These are phyloP conservation scores for Xylona heveae DNA, from an alignment of 495 filamentous ascomycete species.

Conservation along the genomic window DNA sequence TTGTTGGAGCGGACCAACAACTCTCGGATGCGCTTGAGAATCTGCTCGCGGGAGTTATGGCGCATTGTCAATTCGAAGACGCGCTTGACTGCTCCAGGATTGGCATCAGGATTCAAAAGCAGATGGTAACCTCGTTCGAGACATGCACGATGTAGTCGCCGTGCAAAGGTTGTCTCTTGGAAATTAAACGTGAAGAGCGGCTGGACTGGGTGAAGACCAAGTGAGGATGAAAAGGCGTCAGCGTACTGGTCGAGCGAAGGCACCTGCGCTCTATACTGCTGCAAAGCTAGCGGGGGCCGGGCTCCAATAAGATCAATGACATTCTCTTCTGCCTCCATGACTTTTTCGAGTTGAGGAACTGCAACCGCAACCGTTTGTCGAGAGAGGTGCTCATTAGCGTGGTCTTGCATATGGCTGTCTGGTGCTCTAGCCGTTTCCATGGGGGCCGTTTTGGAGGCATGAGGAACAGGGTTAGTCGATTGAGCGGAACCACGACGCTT, in stretches of 20 bases:
- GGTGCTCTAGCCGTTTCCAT: too few relatives aligned
- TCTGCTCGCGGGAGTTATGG: conserved; percentile 26
- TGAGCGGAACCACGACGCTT: too few relatives aligned
- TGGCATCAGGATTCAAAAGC: conserved; percentile 29
- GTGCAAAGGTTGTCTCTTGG: conserved; percentile 47
- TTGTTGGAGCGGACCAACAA: conserved; percentile 18
- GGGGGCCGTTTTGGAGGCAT: too few relatives aligned
- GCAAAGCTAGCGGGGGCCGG: background rate
- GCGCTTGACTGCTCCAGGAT: conserved; percentile 25
- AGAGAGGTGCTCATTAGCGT: too few relatives aligned
- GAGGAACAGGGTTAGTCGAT: too few relatives aligned
- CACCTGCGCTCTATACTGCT: conserved; percentile 1
- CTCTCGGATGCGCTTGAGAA: conserved; percentile 22
- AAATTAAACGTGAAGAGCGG: conserved; percentile 22
- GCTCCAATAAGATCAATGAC: too few relatives aligned
- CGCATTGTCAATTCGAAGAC: conserved; percentile 47
- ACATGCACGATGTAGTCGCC: conserved; percentile 43
- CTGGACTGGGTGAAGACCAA: conserved; percentile 1
- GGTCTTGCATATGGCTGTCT: too few relatives aligned
- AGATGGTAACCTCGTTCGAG: conserved; percentile 41
- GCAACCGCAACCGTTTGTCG: too few relatives aligned
- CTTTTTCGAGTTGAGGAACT: too few relatives aligned
- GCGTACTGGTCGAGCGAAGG: conserved; percentile 1
- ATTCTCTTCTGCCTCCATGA: too few relatives aligned
- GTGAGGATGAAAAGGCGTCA: background rate